phyloP scores from a whole-genome alignment of 352 stramenopile species.

The Phytophthora lateralis region DNA sequence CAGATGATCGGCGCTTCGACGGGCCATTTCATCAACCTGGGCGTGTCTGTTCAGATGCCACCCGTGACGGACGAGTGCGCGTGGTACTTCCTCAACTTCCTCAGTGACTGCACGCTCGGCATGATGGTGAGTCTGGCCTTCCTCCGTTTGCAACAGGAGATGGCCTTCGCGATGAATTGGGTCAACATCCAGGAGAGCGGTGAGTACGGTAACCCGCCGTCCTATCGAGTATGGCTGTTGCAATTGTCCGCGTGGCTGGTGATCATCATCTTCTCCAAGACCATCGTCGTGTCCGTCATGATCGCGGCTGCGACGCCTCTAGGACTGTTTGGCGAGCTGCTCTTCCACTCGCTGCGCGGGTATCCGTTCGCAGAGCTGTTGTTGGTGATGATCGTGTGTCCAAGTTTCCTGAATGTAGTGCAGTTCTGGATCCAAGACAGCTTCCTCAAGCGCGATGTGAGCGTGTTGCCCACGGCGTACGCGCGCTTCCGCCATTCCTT shows the following conservation, averaged over 20 bases:
- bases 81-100: conserved; percentile 89
- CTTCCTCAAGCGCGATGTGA: conserved; percentile 81
- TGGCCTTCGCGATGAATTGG: conserved; percentile 78
- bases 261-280: conserved; percentile 85
- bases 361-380: conserved; percentile 78
- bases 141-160: conserved; percentile 74
- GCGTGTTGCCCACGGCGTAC: conserved; percentile 62
- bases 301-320: conserved; percentile 55
- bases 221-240: conserved; percentile 63
- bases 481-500: conserved; percentile 67
- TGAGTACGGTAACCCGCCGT: conserved; percentile 76
- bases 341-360: conserved; percentile 62
- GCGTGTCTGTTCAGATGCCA: conserved; percentile 72
- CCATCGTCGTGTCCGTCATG: conserved; percentile 76
- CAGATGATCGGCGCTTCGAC: conserved; percentile 75
- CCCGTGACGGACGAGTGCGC: conserved; percentile 83
- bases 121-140: conserved; percentile 81
- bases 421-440: conserved; percentile 90
- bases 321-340: conserved; percentile 60
- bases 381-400: conserved; percentile 83
- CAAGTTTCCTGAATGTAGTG: conserved; percentile 84
- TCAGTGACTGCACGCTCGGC: conserved; percentile 81
- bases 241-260: conserved; percentile 68
- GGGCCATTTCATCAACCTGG: conserved; percentile 76
- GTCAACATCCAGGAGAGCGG: conserved; percentile 76